Base-by-base conservation (phyloP, 1,139 yeast genomes). In the Kodamaea arcana region DNA sequence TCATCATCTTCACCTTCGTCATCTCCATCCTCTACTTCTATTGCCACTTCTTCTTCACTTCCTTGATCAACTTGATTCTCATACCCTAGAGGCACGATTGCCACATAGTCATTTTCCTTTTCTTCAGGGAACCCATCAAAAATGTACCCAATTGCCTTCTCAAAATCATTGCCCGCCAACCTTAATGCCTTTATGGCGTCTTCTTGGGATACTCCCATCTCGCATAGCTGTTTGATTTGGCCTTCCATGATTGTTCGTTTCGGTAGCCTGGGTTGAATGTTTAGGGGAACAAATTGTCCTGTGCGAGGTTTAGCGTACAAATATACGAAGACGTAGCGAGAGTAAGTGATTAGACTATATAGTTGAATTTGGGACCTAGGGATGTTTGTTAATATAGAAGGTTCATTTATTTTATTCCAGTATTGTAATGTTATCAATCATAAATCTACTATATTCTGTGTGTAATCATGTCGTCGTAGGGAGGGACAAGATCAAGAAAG, bases 181-280 rank as follows among this genome's bases (percentile, higher is more conserved):
- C 54, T 38, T 31, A 75, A 57, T 0, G 80, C 80, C 17, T 52
- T 56, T 7, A 42, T 43, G 0, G 79, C 72, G 40, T 65, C 64
- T 18, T 65, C 73, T 4, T 56, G 60, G 39, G 70, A 52, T 51
- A 80, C 73, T 22, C 87, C 88, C 87, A 81, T 80, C 36, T 75
- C 83, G 33, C 63, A 58, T 40, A 80, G 67, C 47, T 63, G 68
- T 29, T 35, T 16, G 17, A 15, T 25, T 14, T 25, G 28, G 6
- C 12, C 10, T n/a, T 25, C 28, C 28, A 25, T 25, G 26, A 14
- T 24, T 6, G n/a, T n/a, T n/a, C n/a, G n/a, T n/a, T n/a, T n/a
- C n/a, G n/a, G n/a, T n/a, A n/a, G n/a, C n/a, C n/a, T n/a, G n/a
- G n/a, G n/a, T n/a, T n/a, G n/a, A n/a, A n/a, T n/a, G n/a, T n/a